Base-by-base conservation (phyloP, 2,329 filamentous ascomycete genomes). In the Mycosphaerelloides madeirae region DNA sequence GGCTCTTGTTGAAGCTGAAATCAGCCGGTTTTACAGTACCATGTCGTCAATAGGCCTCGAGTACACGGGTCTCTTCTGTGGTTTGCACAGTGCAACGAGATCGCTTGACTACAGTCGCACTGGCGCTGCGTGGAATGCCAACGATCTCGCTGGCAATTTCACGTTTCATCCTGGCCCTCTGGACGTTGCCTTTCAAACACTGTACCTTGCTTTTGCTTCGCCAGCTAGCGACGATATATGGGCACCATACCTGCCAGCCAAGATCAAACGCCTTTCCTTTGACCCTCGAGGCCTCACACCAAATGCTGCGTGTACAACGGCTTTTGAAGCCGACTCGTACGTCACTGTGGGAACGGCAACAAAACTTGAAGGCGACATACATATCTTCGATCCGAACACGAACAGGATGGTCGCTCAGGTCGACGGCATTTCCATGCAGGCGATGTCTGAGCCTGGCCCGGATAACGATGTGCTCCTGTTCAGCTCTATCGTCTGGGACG, bases 111-210 rank as follows among this genome's bases (percentile, higher is more conserved):
- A 47, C 31, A 50, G 46, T 11, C 47, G 43, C 15, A 41, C 50
- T 22, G 7, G 36, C 3, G 50, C 50, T 14, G 49, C 50, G 8
- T 52, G 50, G 50, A 33, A 43, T 28, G 44, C 39, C 35, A 47
- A 52, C 40, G 50, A 50, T 12, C 46, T 52, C 14, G 50, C 46
- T 4, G 38, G 35, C 25, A 35, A 22, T 13, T 50, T 50, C 40
- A 25, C 54, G 3, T 36, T 64, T 6, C 62, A 67, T 41, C 65
- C 65, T 1, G 55, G 50, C 1, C 32, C 48, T 11, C 46, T 67
- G 1, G 65, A 68, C 34, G 55, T 51, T 13, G 58, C 59, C 1
- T 50, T 68, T 12, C 65, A 68, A 38, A 49, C 57, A 1, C 46
- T 60, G 14, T 34, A 65, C 15, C 50, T 58, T 2, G 65, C 66